A percentile compares a stretch with the other conserved stretches of the same genome.
Conservation (phyloP, 345 rosid species). For the Moringa oleifera region DNA sequence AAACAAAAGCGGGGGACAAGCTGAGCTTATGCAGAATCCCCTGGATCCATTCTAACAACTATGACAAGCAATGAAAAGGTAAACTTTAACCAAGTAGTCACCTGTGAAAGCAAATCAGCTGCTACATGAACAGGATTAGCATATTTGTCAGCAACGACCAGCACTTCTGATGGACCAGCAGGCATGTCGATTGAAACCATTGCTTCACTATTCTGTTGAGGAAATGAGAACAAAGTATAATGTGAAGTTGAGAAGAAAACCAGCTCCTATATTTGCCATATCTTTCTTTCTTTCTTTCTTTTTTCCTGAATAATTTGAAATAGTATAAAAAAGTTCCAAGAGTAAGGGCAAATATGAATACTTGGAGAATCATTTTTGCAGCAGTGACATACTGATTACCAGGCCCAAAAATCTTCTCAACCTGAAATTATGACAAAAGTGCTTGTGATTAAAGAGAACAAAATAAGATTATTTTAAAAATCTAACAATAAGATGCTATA, state of each 20-base stretch:
- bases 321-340: slow-evolving; percentile 10
- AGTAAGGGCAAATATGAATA: slow-evolving; percentile 22
- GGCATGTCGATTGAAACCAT: slow-evolving; percentile 99
- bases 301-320: not conserved
- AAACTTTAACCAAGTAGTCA: slow-evolving; percentile 21
- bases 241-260: slow-evolving; percentile 3
- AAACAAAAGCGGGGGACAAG: too few relatives aligned
- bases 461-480: too few relatives aligned
- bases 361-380: slow-evolving; percentile 96
- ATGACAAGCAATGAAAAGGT: not conserved
- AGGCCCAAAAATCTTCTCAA: slow-evolving; percentile 88
- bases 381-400: slow-evolving; percentile 97
- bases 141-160: slow-evolving; percentile 81
- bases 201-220: slow-evolving; percentile 87
- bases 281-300: not conserved
- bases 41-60: not conserved
- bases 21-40: too few relatives aligned
- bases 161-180: slow-evolving; percentile 97
- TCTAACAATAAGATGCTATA: too few relatives aligned
- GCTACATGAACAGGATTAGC: slow-evolving; percentile 89
- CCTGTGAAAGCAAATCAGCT: slow-evolving; percentile 95
- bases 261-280: not conserved
- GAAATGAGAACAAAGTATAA: slow-evolving; percentile 1
- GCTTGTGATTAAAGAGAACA: not conserved
- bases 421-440: slow-evolving; percentile 34